Base-by-base conservation (phyloP, 2,329 filamentous ascomycete genomes). In the Pyrenophora teres region DNA sequence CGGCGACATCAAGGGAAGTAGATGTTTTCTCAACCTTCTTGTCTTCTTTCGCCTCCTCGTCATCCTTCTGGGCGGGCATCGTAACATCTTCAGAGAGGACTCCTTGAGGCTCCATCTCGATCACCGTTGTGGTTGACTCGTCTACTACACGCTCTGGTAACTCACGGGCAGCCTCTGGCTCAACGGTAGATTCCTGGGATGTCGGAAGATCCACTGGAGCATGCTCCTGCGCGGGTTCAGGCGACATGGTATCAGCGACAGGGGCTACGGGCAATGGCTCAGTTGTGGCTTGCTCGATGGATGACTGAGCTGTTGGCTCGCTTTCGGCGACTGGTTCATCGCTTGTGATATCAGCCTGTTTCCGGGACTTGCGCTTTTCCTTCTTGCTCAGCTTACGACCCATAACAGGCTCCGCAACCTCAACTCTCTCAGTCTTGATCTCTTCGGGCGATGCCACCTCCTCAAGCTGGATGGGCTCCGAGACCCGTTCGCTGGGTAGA, bases 341-440 rank as follows among this genome's bases (percentile, higher is more conserved):
- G 21, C 59, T 50, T 35, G 41, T 30, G 15, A 44, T 37, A 15
- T 43, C 39, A 18, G 59, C 49, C 35, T 65, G 65, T 43, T 66
- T 69, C 47, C 61, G 62, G 7, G 62, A 56, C 43, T 64, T 70
- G 53, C 66, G 71, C 55, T 65, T 69, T 33, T 71, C 68, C 33
- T 71, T 70, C 54, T 72, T 71, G 56, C 66, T 70, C n/a, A 69
- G 56, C 51, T 69, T 70, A 35, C 61, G 67, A 37, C 37, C 52
- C n/a, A 66, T 50, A 7, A 38, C 27, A 8, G 64, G 61, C 46
- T 49, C 59, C 31, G 64, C 60, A n/a, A 38, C 2, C 8, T 51
- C 52, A 4, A 46, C 25, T 6, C 8, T 25, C 4, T 19, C 8
- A n/a, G 54, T 47, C 16, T 46, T 50, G 31, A 18, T 23, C 16